These are phyloP conservation scores for Marsdenia floribunda DNA, from an alignment of 257 asterid genomes.

Conservation along the genomic window DNA sequence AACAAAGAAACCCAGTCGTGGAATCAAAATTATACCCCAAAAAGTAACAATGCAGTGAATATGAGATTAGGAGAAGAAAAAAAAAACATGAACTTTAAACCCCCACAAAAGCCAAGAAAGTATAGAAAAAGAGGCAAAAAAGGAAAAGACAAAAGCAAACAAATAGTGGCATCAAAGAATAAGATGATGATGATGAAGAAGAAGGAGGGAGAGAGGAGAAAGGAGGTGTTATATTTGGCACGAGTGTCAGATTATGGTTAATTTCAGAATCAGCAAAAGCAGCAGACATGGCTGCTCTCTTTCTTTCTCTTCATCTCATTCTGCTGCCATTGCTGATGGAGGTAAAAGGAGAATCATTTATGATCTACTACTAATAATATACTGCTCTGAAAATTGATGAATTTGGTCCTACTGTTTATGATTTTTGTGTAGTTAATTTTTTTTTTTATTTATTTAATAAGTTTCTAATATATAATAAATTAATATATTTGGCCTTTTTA, in stretches of 20 bases:
- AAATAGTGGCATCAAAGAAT: constrained; percentile 1
- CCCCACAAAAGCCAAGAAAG: constrained; percentile 3
- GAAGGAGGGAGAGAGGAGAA: not conserved
- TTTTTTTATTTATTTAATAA: no score
- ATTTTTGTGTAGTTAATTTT: no score
- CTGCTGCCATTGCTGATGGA: constrained; percentile 1
- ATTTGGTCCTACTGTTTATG: no score
- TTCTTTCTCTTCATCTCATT: not conserved
- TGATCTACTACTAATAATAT: not conserved
- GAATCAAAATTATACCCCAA: not conserved
- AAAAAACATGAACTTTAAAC: not conserved
- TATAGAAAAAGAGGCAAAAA: not conserved
- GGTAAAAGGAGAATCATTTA: not conserved
- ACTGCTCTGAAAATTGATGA: no score
- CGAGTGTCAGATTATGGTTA: constrained; percentile 3
- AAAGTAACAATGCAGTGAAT: not conserved
- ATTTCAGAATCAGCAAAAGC: constrained; percentile 3
- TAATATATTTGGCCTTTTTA: no score
- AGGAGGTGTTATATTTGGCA: not conserved
- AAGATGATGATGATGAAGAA: not conserved
- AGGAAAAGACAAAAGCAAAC: not conserved
- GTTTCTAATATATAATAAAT: no score
- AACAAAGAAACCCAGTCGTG: not conserved
- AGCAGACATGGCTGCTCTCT: not conserved
- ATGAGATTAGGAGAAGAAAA: not conserved